A percentile compares a stretch with the other conserved stretches of the same genome.
These are phyloP conservation scores for Acorus calamus DNA, from an alignment of 106 monocot species.

Conservation along the genomic window DNA sequence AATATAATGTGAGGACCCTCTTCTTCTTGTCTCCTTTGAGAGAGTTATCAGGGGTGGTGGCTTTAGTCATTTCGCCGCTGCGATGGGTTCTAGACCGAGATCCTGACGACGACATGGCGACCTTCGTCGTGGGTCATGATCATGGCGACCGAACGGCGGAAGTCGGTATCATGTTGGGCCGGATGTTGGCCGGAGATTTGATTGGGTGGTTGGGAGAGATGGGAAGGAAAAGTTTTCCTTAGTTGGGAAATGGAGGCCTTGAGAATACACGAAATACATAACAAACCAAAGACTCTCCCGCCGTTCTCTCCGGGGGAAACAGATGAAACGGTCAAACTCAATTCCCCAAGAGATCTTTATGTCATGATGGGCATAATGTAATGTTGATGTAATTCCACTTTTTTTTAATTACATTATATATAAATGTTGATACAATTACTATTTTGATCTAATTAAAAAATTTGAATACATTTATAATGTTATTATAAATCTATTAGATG, in stretches of 20 bases:
- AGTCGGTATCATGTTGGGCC: constrained; percentile 10
- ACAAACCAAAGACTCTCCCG: constrained; percentile 5
- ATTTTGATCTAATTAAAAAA: no score
- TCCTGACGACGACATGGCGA: constrained; percentile 10
- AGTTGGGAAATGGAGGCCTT: neutral
- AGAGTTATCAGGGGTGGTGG: constrained; percentile 23
- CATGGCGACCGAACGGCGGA: neutral
- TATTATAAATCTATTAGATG: no score
- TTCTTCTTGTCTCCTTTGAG: constrained; percentile 53
- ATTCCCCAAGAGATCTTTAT: no score
- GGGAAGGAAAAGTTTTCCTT: neutral
- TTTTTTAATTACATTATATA: no score
- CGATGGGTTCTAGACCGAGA: constrained; percentile 23
- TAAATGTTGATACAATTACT: no score
- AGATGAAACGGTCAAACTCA: no score
- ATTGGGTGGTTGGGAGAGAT: neutral
- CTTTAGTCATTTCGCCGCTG: constrained; percentile 31
- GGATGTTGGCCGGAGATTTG: neutral
- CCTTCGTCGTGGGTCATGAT: no score
- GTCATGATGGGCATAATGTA: no score
- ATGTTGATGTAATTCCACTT: no score
- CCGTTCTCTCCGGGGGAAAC: neutral
- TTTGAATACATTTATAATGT: no score
- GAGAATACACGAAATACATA: neutral
- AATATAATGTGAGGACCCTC: constrained; percentile 17